phyloP scores from a whole-genome alignment of 495 filamentous ascomycete species.

The Neurospora sublineolata region DNA sequence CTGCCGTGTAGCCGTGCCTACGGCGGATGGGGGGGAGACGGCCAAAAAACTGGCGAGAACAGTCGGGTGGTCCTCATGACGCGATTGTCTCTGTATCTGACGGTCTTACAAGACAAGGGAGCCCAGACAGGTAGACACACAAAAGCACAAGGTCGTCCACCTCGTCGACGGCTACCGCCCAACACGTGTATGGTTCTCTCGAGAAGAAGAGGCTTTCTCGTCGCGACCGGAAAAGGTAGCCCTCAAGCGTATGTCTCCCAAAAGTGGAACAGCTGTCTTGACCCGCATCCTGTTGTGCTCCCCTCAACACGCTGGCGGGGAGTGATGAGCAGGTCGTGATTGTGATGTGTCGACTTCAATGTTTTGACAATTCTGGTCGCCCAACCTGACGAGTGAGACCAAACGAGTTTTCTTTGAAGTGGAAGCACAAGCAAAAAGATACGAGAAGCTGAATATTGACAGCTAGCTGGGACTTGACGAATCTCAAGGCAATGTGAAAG shows the following conservation, averaged over 20 bases:
- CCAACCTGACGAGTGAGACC: not conserved
- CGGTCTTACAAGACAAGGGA: not conserved
- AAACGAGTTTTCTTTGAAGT: not conserved
- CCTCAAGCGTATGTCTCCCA: not conserved
- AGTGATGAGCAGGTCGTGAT: constrained; percentile 2
- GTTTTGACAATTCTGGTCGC: not conserved
- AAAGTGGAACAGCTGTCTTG: constrained; percentile 2
- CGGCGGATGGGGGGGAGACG: not conserved
- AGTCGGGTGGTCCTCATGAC: not conserved
- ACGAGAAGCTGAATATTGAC: not conserved
- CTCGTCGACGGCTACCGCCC: not conserved
- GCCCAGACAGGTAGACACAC: not conserved
- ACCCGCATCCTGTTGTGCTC: constrained; percentile 2
- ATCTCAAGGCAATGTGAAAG: not conserved
- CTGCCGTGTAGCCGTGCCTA: not conserved
- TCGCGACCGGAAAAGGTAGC: not conserved
- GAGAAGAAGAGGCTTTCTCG: not conserved
- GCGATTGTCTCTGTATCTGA: not conserved
- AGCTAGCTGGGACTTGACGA: constrained; percentile 7
- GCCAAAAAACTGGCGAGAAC: not conserved
- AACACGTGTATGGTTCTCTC: not conserved
- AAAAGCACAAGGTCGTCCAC: not conserved
- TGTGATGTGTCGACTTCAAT: constrained; percentile 2
- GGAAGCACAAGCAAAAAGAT: constrained; percentile 1
- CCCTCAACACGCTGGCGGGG: constrained; percentile 5